Percentiles rank a stretch among this genome's conserved stretches.
Conservation (phyloP, 139 green algal species). For the Chlorella vulgaris region DNA sequence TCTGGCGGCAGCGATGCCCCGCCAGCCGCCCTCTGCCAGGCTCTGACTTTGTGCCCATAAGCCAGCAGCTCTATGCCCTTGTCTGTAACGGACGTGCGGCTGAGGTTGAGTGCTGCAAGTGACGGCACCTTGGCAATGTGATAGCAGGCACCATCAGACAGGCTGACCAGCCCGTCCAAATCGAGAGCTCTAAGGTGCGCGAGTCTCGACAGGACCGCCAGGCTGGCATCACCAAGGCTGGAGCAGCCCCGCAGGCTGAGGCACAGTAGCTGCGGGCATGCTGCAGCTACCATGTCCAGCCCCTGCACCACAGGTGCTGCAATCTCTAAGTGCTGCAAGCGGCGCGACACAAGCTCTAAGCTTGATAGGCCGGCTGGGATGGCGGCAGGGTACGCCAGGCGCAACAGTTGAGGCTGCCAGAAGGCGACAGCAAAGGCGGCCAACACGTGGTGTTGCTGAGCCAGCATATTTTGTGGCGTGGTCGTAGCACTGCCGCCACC, state of each 20-base stretch:
- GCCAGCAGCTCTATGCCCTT: background rate
- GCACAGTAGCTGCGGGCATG: conserved; percentile 7
- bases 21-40: background rate
- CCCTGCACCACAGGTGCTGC: background rate
- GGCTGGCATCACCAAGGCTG: background rate
- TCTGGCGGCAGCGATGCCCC: background rate
- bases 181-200: background rate
- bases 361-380: background rate
- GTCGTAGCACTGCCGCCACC: background rate
- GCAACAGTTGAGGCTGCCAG: conserved; percentile 1
- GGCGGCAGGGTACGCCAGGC: background rate
- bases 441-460: background rate
- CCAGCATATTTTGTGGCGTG: no score
- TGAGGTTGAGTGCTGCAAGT: conserved; percentile 3
- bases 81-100: background rate
- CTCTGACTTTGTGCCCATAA: conserved; percentile 3
- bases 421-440: conserved; percentile 1
- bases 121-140: conserved; percentile 12
- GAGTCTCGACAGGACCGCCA: background rate
- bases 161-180: background rate
- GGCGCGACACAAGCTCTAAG: background rate
- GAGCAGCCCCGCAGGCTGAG: conserved; percentile 9
- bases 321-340: conserved; percentile 16
- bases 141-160: conserved; percentile 1
- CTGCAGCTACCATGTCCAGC: background rate